Evolutionary conservation across 176 grass and related monocot genomes (phyloP).

Genomic region (Dendrocalamus sinicus): DNA sequence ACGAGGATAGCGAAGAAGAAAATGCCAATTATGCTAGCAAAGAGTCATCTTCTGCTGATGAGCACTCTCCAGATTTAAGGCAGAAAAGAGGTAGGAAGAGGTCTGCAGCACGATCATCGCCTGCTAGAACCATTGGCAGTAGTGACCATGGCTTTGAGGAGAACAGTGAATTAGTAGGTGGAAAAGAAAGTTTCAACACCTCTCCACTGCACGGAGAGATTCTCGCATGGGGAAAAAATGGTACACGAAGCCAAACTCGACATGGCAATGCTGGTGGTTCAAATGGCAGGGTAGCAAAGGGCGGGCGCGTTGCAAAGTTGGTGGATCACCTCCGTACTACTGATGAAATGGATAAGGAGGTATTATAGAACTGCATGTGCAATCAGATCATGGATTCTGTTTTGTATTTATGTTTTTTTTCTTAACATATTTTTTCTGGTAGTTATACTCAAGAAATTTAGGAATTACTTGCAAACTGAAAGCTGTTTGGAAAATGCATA

Average conservation of each 20-base stretch:
- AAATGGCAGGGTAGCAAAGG: constrained; percentile 62
- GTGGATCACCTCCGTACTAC: constrained; percentile 61
- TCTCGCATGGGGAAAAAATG: constrained; percentile 88
- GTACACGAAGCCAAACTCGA: constrained; percentile 77
- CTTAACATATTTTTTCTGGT: neutral
- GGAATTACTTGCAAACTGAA: constrained; percentile 15
- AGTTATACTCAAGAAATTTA: neutral
- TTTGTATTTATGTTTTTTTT: constrained; percentile 40
- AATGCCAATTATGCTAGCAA: constrained; percentile 64
- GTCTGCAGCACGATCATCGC: constrained; percentile 51
- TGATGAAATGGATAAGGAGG: constrained; percentile 70
- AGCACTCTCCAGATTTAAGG: constrained; percentile 64
- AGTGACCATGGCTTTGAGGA: constrained; percentile 57
- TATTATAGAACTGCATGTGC: constrained; percentile 34
- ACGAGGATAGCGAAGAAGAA: constrained; percentile 68
- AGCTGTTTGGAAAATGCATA: constrained; percentile 18
- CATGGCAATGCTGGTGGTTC: constrained; percentile 59
- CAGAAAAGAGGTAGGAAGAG: constrained; percentile 62
- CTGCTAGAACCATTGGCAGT: constrained; percentile 55
- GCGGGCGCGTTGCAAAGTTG: constrained; percentile 64
- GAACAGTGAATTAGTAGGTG: constrained; percentile 52
- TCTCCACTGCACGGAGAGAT: constrained; percentile 73
- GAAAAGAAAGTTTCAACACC: constrained; percentile 57
- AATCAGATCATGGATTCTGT: neutral
- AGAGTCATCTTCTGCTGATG: constrained; percentile 70